phyloP scores from a whole-genome alignment of 768 basidiomycete species.

The Lentinula aciculospora region DNA sequence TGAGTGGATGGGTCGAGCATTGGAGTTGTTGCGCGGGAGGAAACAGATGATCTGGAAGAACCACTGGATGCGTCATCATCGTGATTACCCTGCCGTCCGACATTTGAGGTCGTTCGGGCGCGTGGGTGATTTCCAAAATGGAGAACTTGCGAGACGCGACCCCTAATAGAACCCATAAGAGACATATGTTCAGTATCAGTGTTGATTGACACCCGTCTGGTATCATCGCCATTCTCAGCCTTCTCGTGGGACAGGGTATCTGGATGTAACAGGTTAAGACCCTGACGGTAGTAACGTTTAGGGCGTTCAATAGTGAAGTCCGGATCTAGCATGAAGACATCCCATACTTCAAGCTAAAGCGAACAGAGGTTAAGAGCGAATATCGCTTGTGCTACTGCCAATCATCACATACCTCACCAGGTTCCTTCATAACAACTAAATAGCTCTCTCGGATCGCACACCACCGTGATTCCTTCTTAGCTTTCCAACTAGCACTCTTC shows the following conservation, averaged over 20 bases:
- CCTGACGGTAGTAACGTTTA: constrained; percentile 81
- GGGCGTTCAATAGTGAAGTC: constrained; percentile 92
- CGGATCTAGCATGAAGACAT: constrained; percentile 88
- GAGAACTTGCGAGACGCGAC: constrained; percentile 40
- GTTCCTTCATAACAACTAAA: constrained; percentile 80
- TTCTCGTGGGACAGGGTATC: constrained; percentile 17
- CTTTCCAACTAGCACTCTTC: constrained; percentile 53
- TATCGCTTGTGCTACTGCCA: neutral
- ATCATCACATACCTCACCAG: constrained; percentile 57
- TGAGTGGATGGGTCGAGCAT: constrained; percentile 84
- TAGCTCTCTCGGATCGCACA: constrained; percentile 91
- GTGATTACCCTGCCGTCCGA: constrained; percentile 9
- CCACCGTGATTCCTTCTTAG: constrained; percentile 73
- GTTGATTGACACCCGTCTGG: constrained; percentile 9
- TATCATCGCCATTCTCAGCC: constrained; percentile 9
- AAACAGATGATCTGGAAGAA: constrained; percentile 30
- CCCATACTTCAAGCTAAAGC: constrained; percentile 73
- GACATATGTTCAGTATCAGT: constrained; percentile 29
- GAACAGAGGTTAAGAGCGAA: neutral
- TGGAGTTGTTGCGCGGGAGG: constrained; percentile 40
- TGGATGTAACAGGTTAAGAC: constrained; percentile 60
- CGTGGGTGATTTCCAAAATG: constrained; percentile 20
- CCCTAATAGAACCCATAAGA: constrained; percentile 43
- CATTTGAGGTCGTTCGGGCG: constrained; percentile 11
- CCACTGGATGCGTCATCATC: constrained; percentile 20